A percentile compares a stretch with the other conserved stretches of the same genome.
phyloP scores from a whole-genome alignment of 2,329 filamentous ascomycete species.

The Gnomoniopsis smithogilvyi region DNA sequence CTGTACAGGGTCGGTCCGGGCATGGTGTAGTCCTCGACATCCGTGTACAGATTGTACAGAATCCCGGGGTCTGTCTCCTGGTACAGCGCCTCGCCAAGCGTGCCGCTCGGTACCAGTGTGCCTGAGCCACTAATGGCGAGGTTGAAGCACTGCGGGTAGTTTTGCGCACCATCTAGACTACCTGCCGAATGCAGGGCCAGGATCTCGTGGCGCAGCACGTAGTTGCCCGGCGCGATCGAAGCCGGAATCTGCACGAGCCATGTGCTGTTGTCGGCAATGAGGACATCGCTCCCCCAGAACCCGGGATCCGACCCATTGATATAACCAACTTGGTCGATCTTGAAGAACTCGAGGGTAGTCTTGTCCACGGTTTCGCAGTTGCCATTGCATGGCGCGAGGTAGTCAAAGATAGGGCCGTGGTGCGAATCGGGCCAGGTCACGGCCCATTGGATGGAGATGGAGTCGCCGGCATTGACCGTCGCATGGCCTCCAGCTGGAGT shows the following conservation, averaged over 20 bases:
- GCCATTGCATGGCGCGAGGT: slow-evolving; percentile 32
- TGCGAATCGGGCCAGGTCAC: slow-evolving; percentile 15
- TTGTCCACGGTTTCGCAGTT: slow-evolving; percentile 33
- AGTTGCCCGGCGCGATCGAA: slow-evolving; percentile 38
- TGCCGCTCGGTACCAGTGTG: slow-evolving; percentile 38
- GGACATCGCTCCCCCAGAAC: slow-evolving; percentile 36
- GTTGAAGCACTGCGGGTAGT: slow-evolving; percentile 52
- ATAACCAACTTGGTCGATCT: slow-evolving; percentile 30
- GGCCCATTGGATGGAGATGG: slow-evolving; percentile 21
- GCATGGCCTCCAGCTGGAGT: slow-evolving; percentile 27
- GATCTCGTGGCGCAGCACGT: slow-evolving; percentile 44
- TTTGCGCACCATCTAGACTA: slow-evolving; percentile 38
- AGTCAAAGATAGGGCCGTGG: slow-evolving; percentile 31
- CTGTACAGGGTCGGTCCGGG: slow-evolving; percentile 19
- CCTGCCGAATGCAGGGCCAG: slow-evolving; percentile 41
- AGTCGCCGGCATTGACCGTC: slow-evolving; percentile 27
- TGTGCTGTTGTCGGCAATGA: slow-evolving; percentile 43
- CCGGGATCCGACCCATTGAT: slow-evolving; percentile 24
- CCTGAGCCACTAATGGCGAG: slow-evolving; percentile 40
- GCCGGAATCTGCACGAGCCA: slow-evolving; percentile 40
- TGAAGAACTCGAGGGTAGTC: slow-evolving; percentile 33
- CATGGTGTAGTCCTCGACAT: slow-evolving; percentile 13
- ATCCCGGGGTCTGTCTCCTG: slow-evolving; percentile 49
- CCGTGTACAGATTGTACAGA: slow-evolving; percentile 48
- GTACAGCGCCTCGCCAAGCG: slow-evolving; percentile 50